phyloP scores from a whole-genome alignment of 1,284 basidiomycete species.

The Fomes fomentarius region DNA sequence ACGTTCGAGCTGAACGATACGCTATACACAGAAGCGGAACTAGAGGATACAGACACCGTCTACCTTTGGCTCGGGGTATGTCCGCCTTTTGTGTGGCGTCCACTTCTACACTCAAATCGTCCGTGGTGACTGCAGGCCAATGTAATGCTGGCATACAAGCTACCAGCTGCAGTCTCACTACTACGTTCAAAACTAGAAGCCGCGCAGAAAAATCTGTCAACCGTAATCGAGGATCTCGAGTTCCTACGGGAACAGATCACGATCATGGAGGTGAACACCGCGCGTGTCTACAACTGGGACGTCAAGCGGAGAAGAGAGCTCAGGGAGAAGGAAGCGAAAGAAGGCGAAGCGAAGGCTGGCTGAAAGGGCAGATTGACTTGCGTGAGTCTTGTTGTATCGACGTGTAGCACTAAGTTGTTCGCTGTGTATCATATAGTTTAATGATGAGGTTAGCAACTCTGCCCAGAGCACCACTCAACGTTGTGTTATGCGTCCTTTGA shows the following conservation, averaged over 20 bases:
- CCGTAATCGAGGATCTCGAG: conserved; percentile 88
- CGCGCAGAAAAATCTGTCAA: conserved; percentile 71
- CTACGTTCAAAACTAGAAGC: conserved; percentile 78
- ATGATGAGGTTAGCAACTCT: too few species aligned
- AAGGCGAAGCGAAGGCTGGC: conserved; percentile 18
- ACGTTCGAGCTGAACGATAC: conserved; percentile 98
- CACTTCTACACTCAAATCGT: not conserved
- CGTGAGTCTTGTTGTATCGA: not conserved
- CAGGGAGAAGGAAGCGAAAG: conserved; percentile 46
- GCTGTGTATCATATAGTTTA: too few species aligned
- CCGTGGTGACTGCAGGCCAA: conserved; percentile 71
- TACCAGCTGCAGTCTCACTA: conserved; percentile 80
- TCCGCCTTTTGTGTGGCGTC: not conserved
- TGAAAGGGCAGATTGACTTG: not conserved
- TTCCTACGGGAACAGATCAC: conserved; percentile 96
- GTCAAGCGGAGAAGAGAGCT: conserved; percentile 80
- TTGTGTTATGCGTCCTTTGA: too few species aligned
- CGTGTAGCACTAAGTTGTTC: not conserved
- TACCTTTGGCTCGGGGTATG: conserved; percentile 96
- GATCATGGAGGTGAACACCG: conserved; percentile 98
- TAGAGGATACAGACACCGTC: conserved; percentile 88
- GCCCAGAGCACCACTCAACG: too few species aligned
- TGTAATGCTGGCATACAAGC: conserved; percentile 95
- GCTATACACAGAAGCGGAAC: conserved; percentile 87
- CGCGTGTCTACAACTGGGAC: conserved; percentile 96